These are phyloP conservation scores for Solanum etuberosum DNA, from an alignment of 257 asterid genomes.

Conservation along the genomic window DNA sequence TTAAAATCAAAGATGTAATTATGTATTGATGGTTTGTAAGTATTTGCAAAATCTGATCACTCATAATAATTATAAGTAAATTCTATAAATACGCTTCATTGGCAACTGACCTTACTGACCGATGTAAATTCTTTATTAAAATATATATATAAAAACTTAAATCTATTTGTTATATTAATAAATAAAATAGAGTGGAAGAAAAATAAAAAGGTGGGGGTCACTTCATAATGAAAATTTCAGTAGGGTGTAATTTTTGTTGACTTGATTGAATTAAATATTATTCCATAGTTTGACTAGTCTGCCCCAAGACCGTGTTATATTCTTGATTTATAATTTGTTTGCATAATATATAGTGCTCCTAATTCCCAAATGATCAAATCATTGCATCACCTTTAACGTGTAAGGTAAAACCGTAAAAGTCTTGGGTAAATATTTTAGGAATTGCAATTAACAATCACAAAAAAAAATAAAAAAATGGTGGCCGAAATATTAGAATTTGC, in stretches of 20 bases:
- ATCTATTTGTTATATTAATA: background rate
- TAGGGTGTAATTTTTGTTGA: background rate
- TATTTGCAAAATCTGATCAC: background rate
- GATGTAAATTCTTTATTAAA: background rate
- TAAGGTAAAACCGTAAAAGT: background rate
- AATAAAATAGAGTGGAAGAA: background rate
- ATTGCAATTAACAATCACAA: background rate
- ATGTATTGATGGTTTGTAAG: background rate
- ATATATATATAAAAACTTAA: background rate
- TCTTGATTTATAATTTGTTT: background rate
- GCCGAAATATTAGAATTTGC: background rate
- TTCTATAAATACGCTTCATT: background rate
- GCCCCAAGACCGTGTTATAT: background rate
- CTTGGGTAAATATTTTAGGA: background rate
- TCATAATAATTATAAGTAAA: background rate
- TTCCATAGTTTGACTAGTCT: background rate
- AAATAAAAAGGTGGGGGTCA: background rate
- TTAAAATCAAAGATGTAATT: no score
- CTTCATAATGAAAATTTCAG: background rate
- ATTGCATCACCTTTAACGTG: background rate
- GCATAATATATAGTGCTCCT: background rate
- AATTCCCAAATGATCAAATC: background rate
- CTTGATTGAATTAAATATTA: background rate
- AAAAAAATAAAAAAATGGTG: background rate
- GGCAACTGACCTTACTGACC: background rate